Conservation (phyloP, 169 alveolate species). For the Toxoplasma gondii region DNA sequence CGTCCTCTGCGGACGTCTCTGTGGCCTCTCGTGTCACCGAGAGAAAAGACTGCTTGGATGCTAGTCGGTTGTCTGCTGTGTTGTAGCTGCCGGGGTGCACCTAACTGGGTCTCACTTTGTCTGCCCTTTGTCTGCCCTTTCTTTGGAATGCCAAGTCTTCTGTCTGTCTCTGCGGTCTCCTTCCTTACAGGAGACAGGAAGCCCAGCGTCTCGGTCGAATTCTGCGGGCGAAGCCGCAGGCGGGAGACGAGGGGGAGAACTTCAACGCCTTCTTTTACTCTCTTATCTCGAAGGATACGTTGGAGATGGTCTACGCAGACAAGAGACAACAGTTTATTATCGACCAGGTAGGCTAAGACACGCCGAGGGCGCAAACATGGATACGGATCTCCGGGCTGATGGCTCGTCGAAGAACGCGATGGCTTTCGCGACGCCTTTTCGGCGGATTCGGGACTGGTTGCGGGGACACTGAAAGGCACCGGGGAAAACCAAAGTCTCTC, state of each 20-base stretch:
- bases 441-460: not conserved
- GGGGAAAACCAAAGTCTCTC: too few species aligned
- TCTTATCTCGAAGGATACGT: conserved; percentile 96
- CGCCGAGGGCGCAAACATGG: not conserved
- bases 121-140: not conserved
- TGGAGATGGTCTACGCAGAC: conserved; percentile 96
- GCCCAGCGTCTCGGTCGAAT: conserved; percentile 99
- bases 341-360: conserved; percentile 87
- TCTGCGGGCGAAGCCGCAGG: conserved; percentile 95
- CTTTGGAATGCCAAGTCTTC: not conserved
- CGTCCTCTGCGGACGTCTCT: too few species aligned
- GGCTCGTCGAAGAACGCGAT: too few species aligned
- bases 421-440: too few species aligned
- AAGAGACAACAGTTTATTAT: conserved; percentile 97
- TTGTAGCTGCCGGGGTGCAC: too few species aligned
- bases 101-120: not conserved
- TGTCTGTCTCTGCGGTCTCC: not conserved
- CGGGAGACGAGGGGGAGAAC: conserved; percentile 61
- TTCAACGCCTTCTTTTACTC: conserved; percentile 97
- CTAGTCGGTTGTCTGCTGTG: too few species aligned
- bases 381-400: not conserved
- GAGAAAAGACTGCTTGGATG: too few species aligned
- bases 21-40: too few species aligned
- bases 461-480: too few species aligned
- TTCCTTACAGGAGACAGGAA: conserved; percentile 93